Base-by-base conservation (phyloP, 2,329 filamentous ascomycete genomes). In the Pyrenophora graminea region DNA sequence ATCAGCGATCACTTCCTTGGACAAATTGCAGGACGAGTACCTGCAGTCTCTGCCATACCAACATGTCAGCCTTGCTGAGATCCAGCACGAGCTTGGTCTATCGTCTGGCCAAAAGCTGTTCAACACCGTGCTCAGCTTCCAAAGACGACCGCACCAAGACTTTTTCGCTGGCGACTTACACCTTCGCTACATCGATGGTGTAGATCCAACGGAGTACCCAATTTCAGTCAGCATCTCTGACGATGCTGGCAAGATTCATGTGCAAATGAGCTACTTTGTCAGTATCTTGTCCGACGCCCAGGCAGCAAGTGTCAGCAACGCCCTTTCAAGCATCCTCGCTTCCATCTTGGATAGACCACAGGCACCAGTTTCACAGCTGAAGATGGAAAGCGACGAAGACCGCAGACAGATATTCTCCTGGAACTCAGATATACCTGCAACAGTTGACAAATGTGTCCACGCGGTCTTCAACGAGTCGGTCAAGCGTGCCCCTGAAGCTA, bases 81-180 rank as follows among this genome's bases (percentile, higher is more conserved):
- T 79, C 31, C 74, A 78, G 50, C 75, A 78, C 51, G 70, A 71
- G 3, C 53, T 79, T 23, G 56, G 55, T n/a, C 48, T 65, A 27
- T 53, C 46, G 6, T n/a, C 17, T 21, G 57, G 55, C 31, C 52
- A 55, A 34, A 58, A 71, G 2, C 62, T 79, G 19, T 77, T 78
- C 63, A 78, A 79, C 40, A 77, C 27, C 10, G 74, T 34, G 17
- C 34, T 39, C 37, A 25, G 19, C 19, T 39, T 39, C 21, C 37
- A 39, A 10, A 39, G 37, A 25, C 37, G 37, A 39, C 37, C 37
- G 13, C 37, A 39, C 37, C 19, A 39, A 39, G 37, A 39, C 37
- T 39, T 39, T 13, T 39, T 39, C 21, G 37, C 37, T 39, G 37
- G 37, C 37, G 37, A 39, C n/a, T 27, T 39, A 25, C 37, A 39